Conservation (phyloP, 805 yeast species). For the Novakomyces olei region DNA sequence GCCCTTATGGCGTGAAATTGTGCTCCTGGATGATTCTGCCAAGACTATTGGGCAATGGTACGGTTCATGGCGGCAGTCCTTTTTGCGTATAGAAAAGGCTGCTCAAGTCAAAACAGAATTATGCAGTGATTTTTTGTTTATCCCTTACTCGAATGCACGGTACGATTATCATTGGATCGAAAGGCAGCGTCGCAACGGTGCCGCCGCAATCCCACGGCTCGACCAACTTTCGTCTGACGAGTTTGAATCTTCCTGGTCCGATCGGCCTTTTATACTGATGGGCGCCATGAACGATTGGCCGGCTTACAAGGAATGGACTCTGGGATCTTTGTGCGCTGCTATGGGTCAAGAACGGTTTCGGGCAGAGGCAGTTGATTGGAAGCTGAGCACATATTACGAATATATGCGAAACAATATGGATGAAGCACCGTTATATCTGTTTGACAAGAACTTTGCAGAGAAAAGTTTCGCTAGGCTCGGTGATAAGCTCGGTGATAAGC, state of each 20-base stretch:
- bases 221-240: slow-evolving; percentile 24
- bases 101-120: slow-evolving; percentile 25
- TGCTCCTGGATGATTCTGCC: slow-evolving; percentile 17
- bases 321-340: slow-evolving; percentile 25
- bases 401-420: slow-evolving; percentile 44
- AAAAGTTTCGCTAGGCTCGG: no score
- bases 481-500: no score
- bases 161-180: slow-evolving; percentile 28
- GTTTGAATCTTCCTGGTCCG: slow-evolving; percentile 27
- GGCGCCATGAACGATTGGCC: slow-evolving; percentile 30
- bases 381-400: slow-evolving; percentile 33
- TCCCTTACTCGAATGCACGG: slow-evolving; percentile 67
- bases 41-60: slow-evolving; percentile 28
- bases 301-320: slow-evolving; percentile 24
- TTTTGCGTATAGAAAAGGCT: slow-evolving; percentile 23
- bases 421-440: slow-evolving; percentile 67
- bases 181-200: slow-evolving; percentile 12
- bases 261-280: slow-evolving; percentile 43
- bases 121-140: slow-evolving; percentile 55
- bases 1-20: slow-evolving; percentile 55
- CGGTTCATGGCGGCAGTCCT: slow-evolving; percentile 64
- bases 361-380: slow-evolving; percentile 75
- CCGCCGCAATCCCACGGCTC: slow-evolving; percentile 32
- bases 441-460: slow-evolving; percentile 45
- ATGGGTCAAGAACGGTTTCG: slow-evolving; percentile 46